A percentile compares a stretch with the other conserved stretches of the same genome.
phyloP scores from a whole-genome alignment of 2,329 filamentous ascomycete genomes.

The Colletotrichum sp. region DNA sequence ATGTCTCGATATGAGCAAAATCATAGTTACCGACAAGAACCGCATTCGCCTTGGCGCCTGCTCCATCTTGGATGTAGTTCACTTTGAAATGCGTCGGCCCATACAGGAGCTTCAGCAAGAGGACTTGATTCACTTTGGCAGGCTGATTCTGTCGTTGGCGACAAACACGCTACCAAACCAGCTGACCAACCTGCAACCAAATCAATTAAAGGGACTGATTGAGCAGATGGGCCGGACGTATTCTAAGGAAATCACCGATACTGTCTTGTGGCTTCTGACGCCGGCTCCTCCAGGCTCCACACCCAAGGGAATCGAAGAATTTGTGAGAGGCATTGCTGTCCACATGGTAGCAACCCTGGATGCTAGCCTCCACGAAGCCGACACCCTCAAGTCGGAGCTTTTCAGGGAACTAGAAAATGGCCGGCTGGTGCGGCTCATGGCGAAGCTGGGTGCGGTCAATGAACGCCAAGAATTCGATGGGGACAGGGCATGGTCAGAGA shows the following conservation, averaged over 20 bases:
- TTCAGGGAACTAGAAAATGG: slow-evolving; percentile 88
- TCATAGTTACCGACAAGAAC: slow-evolving; percentile 89
- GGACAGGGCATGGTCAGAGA: slow-evolving; percentile 85
- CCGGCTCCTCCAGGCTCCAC: slow-evolving; percentile 58
- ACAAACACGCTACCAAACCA: slow-evolving; percentile 64
- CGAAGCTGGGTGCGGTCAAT: slow-evolving; percentile 86
- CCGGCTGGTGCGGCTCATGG: slow-evolving; percentile 76
- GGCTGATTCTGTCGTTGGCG: slow-evolving; percentile 81
- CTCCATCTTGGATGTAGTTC: slow-evolving; percentile 86
- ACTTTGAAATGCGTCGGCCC: slow-evolving; percentile 73
- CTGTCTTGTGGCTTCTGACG: slow-evolving; percentile 80
- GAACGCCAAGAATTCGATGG: slow-evolving; percentile 86
- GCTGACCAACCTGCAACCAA: slow-evolving; percentile 63
- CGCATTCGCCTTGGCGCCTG: slow-evolving; percentile 88
- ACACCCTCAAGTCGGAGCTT: slow-evolving; percentile 74
- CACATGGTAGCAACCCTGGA: slow-evolving; percentile 80
- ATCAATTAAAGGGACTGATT: slow-evolving; percentile 72
- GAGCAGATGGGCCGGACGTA: slow-evolving; percentile 80
- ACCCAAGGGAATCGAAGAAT: slow-evolving; percentile 77
- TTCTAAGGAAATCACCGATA: slow-evolving; percentile 77
- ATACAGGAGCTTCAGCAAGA: slow-evolving; percentile 82
- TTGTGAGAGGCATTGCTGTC: slow-evolving; percentile 77
- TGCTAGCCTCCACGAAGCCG: slow-evolving; percentile 77
- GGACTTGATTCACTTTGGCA: slow-evolving; percentile 84
- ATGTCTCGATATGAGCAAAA: slow-evolving; percentile 85